Base-by-base conservation (phyloP, 495 filamentous ascomycete species). In the Aspergillus conjunctus region DNA sequence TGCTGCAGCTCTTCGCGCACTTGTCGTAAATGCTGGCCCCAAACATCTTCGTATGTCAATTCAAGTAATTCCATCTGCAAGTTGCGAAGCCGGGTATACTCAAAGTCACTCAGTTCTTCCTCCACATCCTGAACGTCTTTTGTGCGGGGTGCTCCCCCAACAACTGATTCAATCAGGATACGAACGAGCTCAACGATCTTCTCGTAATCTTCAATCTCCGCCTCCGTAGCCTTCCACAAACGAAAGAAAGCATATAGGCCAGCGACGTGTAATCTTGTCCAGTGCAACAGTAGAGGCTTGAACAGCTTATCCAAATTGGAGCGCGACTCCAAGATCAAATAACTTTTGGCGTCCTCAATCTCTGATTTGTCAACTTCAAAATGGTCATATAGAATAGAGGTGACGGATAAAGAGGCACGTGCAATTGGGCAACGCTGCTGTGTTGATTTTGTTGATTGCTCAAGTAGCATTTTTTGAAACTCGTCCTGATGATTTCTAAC, bases 21-120 rank as follows among this genome's bases (percentile, higher is more conserved):
- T 71, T 96, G 91, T 63, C 80, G 83, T 21, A 98, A 79, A 72
- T 98, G 92, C 62, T 90, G 86, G 0, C 92, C 92, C 95, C 95
- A 98, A 31, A 87, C 90, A 69, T 93, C 91, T 70, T 98, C 94
- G 66, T 97, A 97, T 0, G 91, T 90, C 49, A 93, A 78, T 66
- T 96, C 91, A 7, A 98, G 75, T 4, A 96, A 79, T 65, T 97
- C 90, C 92, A 98, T 97, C 71, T 98, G 94, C n/a, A 96, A 73
- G 70, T 92, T 87, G 15, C 94, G 83, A 10, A 98, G 73, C 20
- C 87, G 82, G 37, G 82, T 73, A 49, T 89, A 87, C 56, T 96
- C 91, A 66, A 93, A 94, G 52, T 91, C 89, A 10, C 85, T 80
- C 45, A 99, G 70, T 44, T 97, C 93, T 63, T 93, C 91, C 69